Percentiles rank a stretch among this genome's conserved stretches.
Evolutionary conservation across 1,284 basidiomycete genomes (phyloP).

Genomic region (Leccinum insigne): DNA sequence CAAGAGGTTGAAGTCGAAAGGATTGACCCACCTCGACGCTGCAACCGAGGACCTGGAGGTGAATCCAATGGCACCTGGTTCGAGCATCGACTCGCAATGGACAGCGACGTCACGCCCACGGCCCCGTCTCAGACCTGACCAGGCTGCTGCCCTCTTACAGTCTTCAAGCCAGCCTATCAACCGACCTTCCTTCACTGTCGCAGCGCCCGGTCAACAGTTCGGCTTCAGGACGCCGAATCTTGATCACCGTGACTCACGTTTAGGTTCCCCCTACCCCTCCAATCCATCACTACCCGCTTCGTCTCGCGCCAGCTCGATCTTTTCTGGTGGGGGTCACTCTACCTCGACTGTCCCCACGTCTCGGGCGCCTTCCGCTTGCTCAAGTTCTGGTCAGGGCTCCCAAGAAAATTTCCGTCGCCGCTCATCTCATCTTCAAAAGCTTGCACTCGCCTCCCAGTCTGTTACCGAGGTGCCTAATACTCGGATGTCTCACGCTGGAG

Average conservation of each 20-base stretch:
- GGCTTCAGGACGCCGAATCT: not conserved
- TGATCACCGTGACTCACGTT: not conserved
- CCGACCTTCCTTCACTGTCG: not conserved
- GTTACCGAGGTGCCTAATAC: not conserved
- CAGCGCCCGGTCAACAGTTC: not conserved
- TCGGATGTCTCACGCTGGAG: not conserved
- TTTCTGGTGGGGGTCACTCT: not conserved
- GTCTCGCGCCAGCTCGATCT: not conserved
- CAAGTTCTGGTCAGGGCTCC: not conserved
- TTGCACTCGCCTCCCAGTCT: not conserved
- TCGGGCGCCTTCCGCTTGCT: not conserved
- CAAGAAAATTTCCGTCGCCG: not conserved
- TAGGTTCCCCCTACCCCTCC: not conserved
- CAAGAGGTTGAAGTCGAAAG: no score
- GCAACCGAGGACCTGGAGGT: no score
- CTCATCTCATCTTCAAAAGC: not conserved
- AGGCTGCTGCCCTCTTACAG: no score
- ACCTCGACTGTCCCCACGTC: not conserved
- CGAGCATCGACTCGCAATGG: no score
- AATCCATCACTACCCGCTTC: not conserved
- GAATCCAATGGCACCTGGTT: no score
- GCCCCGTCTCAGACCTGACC: not conserved
- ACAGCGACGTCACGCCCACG: not conserved
- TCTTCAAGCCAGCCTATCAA: no score
- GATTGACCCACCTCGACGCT: no score